Base-by-base conservation (phyloP, 2,329 filamentous ascomycete genomes). In the Colletotrichum sp. region DNA sequence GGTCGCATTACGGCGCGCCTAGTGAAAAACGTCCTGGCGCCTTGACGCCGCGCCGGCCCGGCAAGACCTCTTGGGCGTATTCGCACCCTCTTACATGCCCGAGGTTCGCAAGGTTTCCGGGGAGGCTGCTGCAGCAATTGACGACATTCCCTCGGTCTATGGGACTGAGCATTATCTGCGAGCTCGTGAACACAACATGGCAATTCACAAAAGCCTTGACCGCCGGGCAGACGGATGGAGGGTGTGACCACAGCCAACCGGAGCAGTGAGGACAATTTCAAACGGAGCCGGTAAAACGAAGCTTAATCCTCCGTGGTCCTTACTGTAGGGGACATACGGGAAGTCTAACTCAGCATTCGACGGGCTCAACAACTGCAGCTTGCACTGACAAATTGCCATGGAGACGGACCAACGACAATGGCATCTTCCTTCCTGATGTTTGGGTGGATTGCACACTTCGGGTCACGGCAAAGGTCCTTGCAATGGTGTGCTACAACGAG, bases 31-130 rank as follows among this genome's bases (percentile, higher is more conserved):
- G 59, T 15, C 36, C 49, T 36, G 24, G 34, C 30, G 69, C 69
- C 39, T 26, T 72, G 69, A 67, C 68, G 36, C 72, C 69, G 72
- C 34, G 69, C 69, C 72, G 62, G 49, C 34, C 64, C 63, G 69
- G 57, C 57, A 57, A 24, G 57, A 62, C 64, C 67, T 52, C n/a
- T 52, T 65, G 60, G 59, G 72, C 67, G 49, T 52, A 34, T 60
- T 71, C 21, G 30, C 57, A 64, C 32, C 39, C 39, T 57, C 65
- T 49, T 26, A 73, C 55, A 28, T 16, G 30, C 57, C 28, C 21
- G 36, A 39, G 24, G 30, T 49, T 63, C 12, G 6, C n/a, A 44
- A 16, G 55, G 24, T 36, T 63, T 16, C 13, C 7, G n/a, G 13
- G 26, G 6, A 72, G 26, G 24, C 59, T 32, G 59, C 32, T 12